Evolutionary conservation across 2,329 filamentous ascomycete genomes (phyloP).

Genomic region (Leptographium radiaticola): DNA sequence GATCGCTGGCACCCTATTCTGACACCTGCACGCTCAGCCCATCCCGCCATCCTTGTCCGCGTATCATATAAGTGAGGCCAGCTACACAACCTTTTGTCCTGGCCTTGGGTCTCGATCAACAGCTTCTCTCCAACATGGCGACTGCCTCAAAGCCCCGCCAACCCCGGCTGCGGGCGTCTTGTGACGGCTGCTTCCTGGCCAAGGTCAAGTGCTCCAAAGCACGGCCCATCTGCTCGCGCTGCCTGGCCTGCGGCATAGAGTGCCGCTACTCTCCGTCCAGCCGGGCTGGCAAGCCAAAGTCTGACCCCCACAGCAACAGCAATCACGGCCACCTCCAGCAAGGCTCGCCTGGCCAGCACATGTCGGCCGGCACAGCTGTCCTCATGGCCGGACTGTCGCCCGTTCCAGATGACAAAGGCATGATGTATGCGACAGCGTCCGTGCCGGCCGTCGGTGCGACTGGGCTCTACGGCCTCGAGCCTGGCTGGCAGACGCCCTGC

Average conservation of each 20-base stretch:
- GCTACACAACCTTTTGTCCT: no score
- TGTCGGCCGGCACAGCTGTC: constrained; percentile 6
- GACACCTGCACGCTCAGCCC: background rate
- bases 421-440: constrained; percentile 16
- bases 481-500: constrained; percentile 25
- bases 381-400: constrained; percentile 14
- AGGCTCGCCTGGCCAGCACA: background rate
- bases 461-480: constrained; percentile 23
- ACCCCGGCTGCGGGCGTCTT: constrained; percentile 25
- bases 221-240: constrained; percentile 39
- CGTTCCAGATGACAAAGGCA: constrained; percentile 16
- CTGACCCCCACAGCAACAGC: constrained; percentile 18
- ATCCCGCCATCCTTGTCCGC: background rate
- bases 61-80: background rate
- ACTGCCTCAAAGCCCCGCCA: constrained; percentile 15
- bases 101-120: no score
- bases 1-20: background rate
- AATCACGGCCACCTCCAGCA: background rate
- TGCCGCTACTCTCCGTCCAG: constrained; percentile 41
- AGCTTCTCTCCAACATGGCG: constrained; percentile 6
- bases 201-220: constrained; percentile 44
- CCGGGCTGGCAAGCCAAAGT: constrained; percentile 34
- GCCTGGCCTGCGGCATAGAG: constrained; percentile 32
- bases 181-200: constrained; percentile 40
- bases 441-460: constrained; percentile 11